These are phyloP conservation scores for Emmonsia crescens DNA, from an alignment of 2,329 filamentous ascomycete species.

Conservation along the genomic window DNA sequence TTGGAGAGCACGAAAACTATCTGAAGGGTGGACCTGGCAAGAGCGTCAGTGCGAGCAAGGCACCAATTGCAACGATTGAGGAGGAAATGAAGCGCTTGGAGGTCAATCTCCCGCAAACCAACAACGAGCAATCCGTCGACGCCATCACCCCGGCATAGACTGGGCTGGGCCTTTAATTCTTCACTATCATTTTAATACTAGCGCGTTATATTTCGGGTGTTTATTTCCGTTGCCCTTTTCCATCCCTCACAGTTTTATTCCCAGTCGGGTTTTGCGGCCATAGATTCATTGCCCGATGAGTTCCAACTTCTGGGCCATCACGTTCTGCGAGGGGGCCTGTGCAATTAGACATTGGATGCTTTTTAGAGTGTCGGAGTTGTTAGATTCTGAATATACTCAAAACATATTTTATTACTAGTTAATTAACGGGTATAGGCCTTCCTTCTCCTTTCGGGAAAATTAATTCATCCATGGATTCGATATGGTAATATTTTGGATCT, in stretches of 20 bases:
- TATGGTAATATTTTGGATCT: neutral
- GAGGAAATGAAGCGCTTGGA: conserved; percentile 14
- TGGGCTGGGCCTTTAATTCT: neutral
- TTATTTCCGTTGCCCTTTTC: neutral
- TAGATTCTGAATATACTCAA: neutral
- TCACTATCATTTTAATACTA: conserved; percentile 2
- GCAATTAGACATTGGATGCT: neutral
- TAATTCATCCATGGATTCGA: neutral
- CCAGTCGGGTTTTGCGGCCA: neutral
- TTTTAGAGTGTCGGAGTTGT: neutral
- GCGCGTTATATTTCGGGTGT: neutral
- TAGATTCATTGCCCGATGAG: neutral
- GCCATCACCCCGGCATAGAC: neutral
- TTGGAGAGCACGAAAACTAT: conserved; percentile 82
- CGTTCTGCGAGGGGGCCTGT: neutral
- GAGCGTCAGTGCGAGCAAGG: conserved; percentile 25
- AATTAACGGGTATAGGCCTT: neutral
- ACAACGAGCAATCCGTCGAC: neutral
- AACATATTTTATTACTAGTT: neutral
- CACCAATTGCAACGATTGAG: conserved; percentile 6
- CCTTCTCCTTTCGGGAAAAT: neutral
- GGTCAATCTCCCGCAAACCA: conserved; percentile 6
- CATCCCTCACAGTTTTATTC: neutral
- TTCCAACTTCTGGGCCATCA: too few relatives aligned
- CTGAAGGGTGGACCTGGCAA: conserved; percentile 56